These are phyloP conservation scores for Diutina ranongensis DNA, from an alignment of 1,139 yeast genomes.

Conservation along the genomic window DNA sequence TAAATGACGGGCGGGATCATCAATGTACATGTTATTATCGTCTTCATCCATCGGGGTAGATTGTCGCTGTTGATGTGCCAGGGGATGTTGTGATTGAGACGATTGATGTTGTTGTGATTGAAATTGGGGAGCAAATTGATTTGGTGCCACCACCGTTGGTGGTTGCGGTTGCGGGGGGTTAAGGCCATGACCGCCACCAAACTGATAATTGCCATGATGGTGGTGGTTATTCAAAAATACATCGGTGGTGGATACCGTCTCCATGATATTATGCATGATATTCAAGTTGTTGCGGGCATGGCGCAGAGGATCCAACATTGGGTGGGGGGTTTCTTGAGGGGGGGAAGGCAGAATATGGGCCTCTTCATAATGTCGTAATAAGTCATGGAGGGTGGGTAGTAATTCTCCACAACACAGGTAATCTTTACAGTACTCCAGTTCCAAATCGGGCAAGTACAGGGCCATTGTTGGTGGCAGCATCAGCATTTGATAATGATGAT, in stretches of 20 bases:
- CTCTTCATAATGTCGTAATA: conserved; percentile 90
- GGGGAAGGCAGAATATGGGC: conserved; percentile 80
- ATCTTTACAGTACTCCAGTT: conserved; percentile 93
- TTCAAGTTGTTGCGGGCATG: conserved; percentile 24
- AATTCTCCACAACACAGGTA: conserved; percentile 92
- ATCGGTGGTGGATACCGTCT: conserved; percentile 80
- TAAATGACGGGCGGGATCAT: conserved; percentile 89
- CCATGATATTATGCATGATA: conserved; percentile 41
- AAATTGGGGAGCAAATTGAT: background rate
- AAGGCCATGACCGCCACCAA: conserved; percentile 8
- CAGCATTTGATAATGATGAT: conserved; percentile 16
- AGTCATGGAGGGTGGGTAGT: conserved; percentile 86
- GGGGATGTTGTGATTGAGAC: conserved; percentile 12
- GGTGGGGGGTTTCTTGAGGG: conserved; percentile 24
- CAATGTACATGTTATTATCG: conserved; percentile 53
- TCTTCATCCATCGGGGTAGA: conserved; percentile 21
- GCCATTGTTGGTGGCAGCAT: conserved; percentile 44
- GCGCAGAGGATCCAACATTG: conserved; percentile 20
- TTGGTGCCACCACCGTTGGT: conserved; percentile 1
- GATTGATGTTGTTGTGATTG: conserved; percentile 8
- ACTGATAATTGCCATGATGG: conserved; percentile 12
- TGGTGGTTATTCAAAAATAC: conserved; percentile 50
- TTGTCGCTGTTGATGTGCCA: background rate
- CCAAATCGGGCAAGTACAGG: conserved; percentile 80
- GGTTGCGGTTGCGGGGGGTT: conserved; percentile 8